A percentile compares a stretch with the other conserved stretches of the same genome.
Conservation (phyloP, 371 early-diverging fungal genomes). For the Rhizomucor miehei region DNA sequence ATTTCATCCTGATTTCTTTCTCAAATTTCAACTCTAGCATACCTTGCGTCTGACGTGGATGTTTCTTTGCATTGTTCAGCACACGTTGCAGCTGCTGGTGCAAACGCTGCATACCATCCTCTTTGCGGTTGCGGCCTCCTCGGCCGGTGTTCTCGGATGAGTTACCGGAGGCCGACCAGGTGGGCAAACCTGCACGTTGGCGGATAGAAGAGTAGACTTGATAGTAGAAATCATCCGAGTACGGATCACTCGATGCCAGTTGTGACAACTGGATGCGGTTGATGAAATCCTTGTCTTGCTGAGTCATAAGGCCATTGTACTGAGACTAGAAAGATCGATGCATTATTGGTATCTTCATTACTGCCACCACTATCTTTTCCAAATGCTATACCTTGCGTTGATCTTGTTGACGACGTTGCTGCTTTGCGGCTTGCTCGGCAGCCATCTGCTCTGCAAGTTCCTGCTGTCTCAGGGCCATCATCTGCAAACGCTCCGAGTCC, state of each 20-base stretch:
- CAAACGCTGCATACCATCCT: constrained; percentile 71
- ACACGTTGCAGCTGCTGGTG: constrained; percentile 92
- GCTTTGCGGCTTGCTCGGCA: constrained; percentile 25
- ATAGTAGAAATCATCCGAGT: constrained; percentile 91
- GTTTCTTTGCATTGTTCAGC: constrained; percentile 86
- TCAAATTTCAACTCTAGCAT: constrained; percentile 4
- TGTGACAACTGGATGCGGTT: constrained; percentile 91
- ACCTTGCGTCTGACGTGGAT: constrained; percentile 75
- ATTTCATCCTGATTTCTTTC: too few relatives aligned
- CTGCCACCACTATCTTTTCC: background rate
- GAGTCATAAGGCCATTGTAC: constrained; percentile 87
- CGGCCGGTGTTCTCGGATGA: constrained; percentile 9
- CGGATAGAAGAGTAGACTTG: constrained; percentile 83
- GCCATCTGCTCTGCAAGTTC: constrained; percentile 16
- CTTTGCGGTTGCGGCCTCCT: constrained; percentile 34
- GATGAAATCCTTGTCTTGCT: constrained; percentile 89
- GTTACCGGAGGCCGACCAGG: constrained; percentile 23
- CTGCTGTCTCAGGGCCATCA: constrained; percentile 19
- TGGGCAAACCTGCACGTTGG: constrained; percentile 51
- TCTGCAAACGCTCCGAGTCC: constrained; percentile 10
- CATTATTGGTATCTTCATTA: background rate
- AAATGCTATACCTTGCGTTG: constrained; percentile 34
- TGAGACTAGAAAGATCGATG: constrained; percentile 51
- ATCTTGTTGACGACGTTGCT: constrained; percentile 33
- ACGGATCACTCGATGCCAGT: constrained; percentile 88